phyloP scores from a whole-genome alignment of 331 rosid genomes.

The Malus hybrid region DNA sequence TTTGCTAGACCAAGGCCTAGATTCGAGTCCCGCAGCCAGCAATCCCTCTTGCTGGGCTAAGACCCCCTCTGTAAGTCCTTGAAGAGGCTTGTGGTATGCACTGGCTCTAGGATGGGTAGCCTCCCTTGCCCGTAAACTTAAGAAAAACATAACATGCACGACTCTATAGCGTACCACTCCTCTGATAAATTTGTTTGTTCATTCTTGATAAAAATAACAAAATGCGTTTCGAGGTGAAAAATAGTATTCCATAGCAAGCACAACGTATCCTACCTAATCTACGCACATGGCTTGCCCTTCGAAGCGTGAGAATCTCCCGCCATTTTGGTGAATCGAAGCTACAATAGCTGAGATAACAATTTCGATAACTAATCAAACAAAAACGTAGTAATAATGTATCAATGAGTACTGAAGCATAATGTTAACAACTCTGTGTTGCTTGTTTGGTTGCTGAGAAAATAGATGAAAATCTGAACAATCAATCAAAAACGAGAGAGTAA shows the following conservation, averaged over 20 bases:
- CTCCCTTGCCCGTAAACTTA: no score
- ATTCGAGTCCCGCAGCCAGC: no score
- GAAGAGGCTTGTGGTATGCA: no score
- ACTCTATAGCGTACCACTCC: neutral
- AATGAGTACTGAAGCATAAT: neutral
- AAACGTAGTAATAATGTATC: no score
- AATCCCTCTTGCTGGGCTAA: no score
- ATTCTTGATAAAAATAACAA: neutral
- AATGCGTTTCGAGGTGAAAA: neutral
- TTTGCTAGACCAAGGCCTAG: no score
- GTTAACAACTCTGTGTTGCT: neutral
- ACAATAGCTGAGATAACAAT: conserved; percentile 43
- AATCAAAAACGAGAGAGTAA: neutral
- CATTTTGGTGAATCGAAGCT: conserved; percentile 45
- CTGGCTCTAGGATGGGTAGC: no score
- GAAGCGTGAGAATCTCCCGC: conserved; percentile 56
- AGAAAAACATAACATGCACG: neutral
- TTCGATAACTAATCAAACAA: neutral
- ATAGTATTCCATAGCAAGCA: neutral
- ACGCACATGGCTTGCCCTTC: conserved; percentile 42
- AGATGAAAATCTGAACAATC: neutral
- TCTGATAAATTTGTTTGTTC: neutral
- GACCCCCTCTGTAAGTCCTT: no score
- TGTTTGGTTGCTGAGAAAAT: neutral
- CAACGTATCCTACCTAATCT: conserved; percentile 42